phyloP scores from a whole-genome alignment of 2,329 filamentous ascomycete species.

The Exophiala xenobiotica region DNA sequence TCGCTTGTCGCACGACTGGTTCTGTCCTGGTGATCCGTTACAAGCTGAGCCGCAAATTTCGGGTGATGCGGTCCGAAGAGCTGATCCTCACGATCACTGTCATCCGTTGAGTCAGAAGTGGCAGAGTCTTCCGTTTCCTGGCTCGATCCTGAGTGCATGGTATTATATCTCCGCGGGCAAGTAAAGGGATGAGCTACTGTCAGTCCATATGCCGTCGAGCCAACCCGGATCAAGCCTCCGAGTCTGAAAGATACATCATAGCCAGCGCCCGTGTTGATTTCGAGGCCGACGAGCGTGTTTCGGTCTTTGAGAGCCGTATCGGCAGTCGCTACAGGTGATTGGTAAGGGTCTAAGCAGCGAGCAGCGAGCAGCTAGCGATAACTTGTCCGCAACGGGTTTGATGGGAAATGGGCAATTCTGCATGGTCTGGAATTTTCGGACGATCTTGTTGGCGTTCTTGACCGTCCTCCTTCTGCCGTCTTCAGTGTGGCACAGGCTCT shows the following conservation, averaged over 20 bases:
- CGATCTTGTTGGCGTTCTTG: background rate
- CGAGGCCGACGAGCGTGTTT: background rate
- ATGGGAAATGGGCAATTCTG: background rate
- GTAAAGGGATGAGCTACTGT: background rate
- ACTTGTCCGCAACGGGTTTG: background rate
- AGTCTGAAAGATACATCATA: background rate
- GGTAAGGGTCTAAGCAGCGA: background rate
- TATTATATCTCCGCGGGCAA: background rate
- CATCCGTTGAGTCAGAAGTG: background rate
- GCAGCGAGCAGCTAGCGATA: background rate
- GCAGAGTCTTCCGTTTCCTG: too few relatives aligned
- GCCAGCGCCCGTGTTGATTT: background rate
- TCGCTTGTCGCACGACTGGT: background rate
- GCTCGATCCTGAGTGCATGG: background rate
- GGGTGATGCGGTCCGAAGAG: background rate
- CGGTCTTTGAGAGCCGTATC: background rate
- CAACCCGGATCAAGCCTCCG: background rate
- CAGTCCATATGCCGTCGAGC: background rate
- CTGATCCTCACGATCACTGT: background rate
- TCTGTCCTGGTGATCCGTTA: background rate
- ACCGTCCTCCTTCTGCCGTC: background rate
- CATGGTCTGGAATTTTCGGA: constrained; percentile 1
- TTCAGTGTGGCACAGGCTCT: background rate
- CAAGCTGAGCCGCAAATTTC: background rate
- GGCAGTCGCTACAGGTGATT: background rate